Base-by-base conservation (phyloP, 176 grass and related monocot species). In the Phoenix roebelenii region DNA sequence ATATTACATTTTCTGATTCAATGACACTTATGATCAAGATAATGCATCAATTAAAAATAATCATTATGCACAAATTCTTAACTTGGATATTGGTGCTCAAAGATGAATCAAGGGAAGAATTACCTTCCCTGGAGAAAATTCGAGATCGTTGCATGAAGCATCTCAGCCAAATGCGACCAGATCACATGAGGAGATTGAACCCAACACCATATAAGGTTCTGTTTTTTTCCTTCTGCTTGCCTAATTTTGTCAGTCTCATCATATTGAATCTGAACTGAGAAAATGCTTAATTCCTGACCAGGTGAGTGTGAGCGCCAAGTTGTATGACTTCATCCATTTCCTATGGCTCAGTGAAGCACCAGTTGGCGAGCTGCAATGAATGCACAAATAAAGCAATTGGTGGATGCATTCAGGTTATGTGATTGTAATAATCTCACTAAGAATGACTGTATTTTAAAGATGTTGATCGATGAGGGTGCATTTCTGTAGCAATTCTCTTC, bases 281-380 rank as follows among this genome's bases (percentile, higher is more conserved):
- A 14, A 44, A 12, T 44, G 35, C 9, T 44, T 44, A 12, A 12
- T 25, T 51, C 18, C 63, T 68, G 75, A 67, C 14, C 85, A 95
- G 90, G 90, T 95, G 22, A 89, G 90, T 44, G 90, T 89, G 30
- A 95, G 79, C 29, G 52, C 85, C 16, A 80, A 84, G 78, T 58
- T 95, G 51, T 95, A 95, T 28, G 90, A 95, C 64, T 95, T 89
- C 85, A 95, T 95, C 71, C 90, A 95, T 58, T 95, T 89, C 85
- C 73, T 95, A 65, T 95, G 85, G 85, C 79, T 95, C 10, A 95
- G 78, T 16, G 90, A 95, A 73, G 90, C 90, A 18, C 90, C 85
- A 0, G 90, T 95, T 0, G 90, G 90, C 3, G 90, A 95, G 77
- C 72, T 95, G 73, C 82, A 81, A 72, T 95, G 74, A 88, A 15